phyloP scores from a whole-genome alignment of 495 filamentous ascomycete genomes.

The Tuber aestivum region DNA sequence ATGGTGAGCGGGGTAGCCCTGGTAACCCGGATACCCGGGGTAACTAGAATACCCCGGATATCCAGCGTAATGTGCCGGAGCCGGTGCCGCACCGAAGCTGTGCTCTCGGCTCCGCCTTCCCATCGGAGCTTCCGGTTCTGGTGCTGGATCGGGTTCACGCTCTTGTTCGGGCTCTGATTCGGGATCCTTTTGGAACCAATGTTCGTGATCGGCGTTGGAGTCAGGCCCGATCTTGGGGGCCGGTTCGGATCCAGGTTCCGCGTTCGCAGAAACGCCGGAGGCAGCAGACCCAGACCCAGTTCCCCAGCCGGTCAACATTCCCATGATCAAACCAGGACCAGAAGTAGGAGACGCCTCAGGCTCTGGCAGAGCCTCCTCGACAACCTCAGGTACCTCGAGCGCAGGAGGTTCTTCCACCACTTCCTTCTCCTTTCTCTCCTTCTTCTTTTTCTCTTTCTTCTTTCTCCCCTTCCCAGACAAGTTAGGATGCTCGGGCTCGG shows the following conservation, averaged over 20 bases:
- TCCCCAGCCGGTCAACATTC: constrained; percentile 9
- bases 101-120: background rate
- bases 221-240: constrained; percentile 19
- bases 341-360: constrained; percentile 10
- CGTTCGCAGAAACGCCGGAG: constrained; percentile 11
- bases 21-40: background rate
- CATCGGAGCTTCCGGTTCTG: background rate
- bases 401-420: constrained; percentile 10
- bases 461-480: constrained; percentile 23
- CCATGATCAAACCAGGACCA: constrained; percentile 27
- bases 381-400: constrained; percentile 11
- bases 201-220: constrained; percentile 15
- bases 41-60: constrained; percentile 3
- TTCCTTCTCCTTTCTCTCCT: constrained; percentile 14
- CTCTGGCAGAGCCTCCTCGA: too few species aligned
- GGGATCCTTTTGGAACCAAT: constrained; percentile 26
- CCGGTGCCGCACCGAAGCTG: background rate
- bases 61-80: background rate
- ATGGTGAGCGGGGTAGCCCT: constrained; percentile 1
- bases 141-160: constrained; percentile 11
- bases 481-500: constrained; percentile 12
- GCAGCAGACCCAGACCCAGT: constrained; percentile 22
- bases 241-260: constrained; percentile 22
- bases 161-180: constrained; percentile 31
- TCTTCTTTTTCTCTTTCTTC: constrained; percentile 21